phyloP scores from a whole-genome alignment of 139 green algal species.

The Spirogloea muscicola region DNA sequence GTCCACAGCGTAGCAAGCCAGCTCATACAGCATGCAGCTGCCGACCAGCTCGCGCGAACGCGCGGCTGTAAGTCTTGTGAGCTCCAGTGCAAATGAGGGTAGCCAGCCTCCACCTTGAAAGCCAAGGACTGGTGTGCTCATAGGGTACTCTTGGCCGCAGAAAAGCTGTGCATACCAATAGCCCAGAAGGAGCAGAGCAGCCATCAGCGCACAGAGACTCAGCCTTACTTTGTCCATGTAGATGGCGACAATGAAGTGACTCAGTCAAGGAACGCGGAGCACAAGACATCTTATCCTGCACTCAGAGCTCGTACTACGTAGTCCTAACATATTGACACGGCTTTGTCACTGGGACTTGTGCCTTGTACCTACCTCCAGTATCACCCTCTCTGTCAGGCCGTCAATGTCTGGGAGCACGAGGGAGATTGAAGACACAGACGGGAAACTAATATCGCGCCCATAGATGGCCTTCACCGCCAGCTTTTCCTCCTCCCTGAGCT shows the following conservation, averaged over 20 bases:
- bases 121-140: too few species aligned
- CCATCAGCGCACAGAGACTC: too few species aligned
- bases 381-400: neutral
- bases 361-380: neutral
- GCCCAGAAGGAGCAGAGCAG: too few species aligned
- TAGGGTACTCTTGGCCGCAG: too few species aligned
- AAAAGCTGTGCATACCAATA: too few species aligned
- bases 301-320: too few species aligned
- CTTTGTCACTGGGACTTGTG: too few species aligned
- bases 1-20: conserved; percentile 8
- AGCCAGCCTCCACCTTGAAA: neutral
- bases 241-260: too few species aligned
- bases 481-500: conserved; percentile 20
- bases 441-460: conserved; percentile 3
- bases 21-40: conserved; percentile 22
- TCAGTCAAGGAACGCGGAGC: too few species aligned
- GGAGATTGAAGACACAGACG: neutral
- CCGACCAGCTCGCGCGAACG: neutral
- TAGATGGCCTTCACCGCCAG: conserved; percentile 39
- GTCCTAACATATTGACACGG: too few species aligned
- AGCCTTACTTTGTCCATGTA: too few species aligned
- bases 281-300: too few species aligned
- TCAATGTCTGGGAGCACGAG: neutral
- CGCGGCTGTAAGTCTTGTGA: neutral
- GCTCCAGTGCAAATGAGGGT: neutral